Evolutionary conservation across 2,329 filamentous ascomycete species (phyloP).

Genomic region (Fusarium sp.): DNA sequence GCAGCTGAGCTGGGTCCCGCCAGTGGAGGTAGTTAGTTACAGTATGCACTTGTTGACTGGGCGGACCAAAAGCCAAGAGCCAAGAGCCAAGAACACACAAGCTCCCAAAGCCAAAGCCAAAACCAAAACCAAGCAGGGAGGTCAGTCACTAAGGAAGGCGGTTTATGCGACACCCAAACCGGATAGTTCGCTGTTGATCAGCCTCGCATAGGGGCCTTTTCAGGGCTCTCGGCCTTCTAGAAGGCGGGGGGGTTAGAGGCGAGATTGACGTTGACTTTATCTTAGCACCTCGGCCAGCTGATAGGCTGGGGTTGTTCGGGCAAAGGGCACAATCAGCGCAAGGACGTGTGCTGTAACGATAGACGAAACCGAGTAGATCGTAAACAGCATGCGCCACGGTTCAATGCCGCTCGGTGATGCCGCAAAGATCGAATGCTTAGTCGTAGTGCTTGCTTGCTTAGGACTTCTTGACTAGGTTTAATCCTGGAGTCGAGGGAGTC

Average conservation of each 20-base stretch:
- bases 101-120: conserved; percentile 12
- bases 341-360: conserved; percentile 14
- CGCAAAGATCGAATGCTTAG: conserved; percentile 14
- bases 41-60: neutral
- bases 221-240: conserved; percentile 45
- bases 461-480: conserved; percentile 31
- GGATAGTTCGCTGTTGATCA: conserved; percentile 46
- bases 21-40: conserved; percentile 15
- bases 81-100: conserved; percentile 10
- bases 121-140: conserved; percentile 18
- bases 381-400: neutral
- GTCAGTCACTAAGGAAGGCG: conserved; percentile 24
- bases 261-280: conserved; percentile 34
- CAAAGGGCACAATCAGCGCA: conserved; percentile 26
- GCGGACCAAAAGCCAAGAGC: neutral
- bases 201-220: conserved; percentile 48
- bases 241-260: conserved; percentile 41
- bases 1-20: conserved; percentile 23
- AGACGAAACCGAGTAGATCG: conserved; percentile 23
- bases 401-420: conserved; percentile 31
- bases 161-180: conserved; percentile 44
- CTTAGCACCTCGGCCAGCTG: conserved; percentile 23
- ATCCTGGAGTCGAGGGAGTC: conserved; percentile 19
- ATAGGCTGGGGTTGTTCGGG: conserved; percentile 31
- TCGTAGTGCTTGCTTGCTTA: conserved; percentile 17